These are phyloP conservation scores for Cenchrus purpureus DNA, from an alignment of 176 grass and related monocot species.

Conservation along the genomic window DNA sequence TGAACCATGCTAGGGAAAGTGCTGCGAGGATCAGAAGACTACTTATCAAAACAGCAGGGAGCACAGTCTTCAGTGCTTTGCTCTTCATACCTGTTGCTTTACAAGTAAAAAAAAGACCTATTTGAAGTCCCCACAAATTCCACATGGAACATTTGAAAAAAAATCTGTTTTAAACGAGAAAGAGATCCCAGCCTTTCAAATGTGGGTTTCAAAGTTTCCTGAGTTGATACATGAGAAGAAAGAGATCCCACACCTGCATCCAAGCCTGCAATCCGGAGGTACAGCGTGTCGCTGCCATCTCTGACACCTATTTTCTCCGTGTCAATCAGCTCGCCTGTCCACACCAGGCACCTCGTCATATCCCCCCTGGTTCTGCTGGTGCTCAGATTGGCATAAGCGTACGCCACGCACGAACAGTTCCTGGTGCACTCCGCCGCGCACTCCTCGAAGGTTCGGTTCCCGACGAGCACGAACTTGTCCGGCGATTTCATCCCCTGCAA, in stretches of 20 bases:
- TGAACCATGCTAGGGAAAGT: background rate
- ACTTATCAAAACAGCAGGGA: background rate
- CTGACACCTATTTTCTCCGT: background rate
- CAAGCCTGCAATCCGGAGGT: conserved; percentile 34
- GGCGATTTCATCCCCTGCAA: conserved; percentile 43
- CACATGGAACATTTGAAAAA: background rate
- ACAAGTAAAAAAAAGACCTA: background rate
- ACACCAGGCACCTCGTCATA: conserved; percentile 45
- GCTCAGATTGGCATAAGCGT: conserved; percentile 32
- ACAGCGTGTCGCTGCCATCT: conserved; percentile 39
- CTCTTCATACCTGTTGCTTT: background rate
- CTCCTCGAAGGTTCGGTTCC: conserved; percentile 23
- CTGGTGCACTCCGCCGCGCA: conserved; percentile 37
- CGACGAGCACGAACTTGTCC: conserved; percentile 21
- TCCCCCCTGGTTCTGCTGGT: background rate
- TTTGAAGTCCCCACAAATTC: too few relatives aligned
- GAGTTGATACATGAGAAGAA: background rate
- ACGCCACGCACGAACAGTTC: conserved; percentile 60
- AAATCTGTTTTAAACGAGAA: too few relatives aligned
- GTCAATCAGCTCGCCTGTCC: conserved; percentile 47
- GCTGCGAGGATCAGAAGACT: background rate
- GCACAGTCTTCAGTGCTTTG: background rate
- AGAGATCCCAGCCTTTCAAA: too few relatives aligned
- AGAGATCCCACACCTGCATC: background rate
- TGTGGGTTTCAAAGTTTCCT: too few relatives aligned